phyloP scores from a whole-genome alignment of 139 green algal species.

The Closterium sp. region DNA sequence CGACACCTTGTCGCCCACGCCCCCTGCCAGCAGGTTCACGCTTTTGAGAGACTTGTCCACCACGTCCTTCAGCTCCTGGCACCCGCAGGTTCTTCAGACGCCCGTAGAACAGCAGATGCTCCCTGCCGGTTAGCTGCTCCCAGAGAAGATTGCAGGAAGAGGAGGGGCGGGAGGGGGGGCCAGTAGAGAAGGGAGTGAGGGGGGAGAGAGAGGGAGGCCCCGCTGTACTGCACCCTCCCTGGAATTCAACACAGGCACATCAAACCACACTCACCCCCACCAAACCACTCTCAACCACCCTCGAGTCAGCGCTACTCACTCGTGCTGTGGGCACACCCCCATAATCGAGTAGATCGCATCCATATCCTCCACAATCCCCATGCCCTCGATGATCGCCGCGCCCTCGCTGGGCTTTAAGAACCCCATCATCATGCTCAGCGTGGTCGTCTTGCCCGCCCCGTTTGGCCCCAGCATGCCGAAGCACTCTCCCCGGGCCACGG shows the following conservation, averaged over 20 bases:
- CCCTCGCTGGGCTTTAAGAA: conserved; percentile 36
- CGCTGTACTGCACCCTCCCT: too few relatives aligned
- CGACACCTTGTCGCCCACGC: too few relatives aligned
- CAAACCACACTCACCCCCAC: too few relatives aligned
- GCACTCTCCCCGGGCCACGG: conserved; percentile 60
- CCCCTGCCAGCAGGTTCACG: too few relatives aligned
- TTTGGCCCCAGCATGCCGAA: conserved; percentile 87
- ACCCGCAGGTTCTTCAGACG: conserved; percentile 74
- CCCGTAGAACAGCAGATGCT: conserved; percentile 83
- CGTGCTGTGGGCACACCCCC: conserved; percentile 73
- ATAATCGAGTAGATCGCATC: conserved; percentile 59
- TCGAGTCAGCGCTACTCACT: conserved; percentile 19
- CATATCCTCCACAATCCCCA: conserved; percentile 65
- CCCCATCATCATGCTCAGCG: conserved; percentile 56
- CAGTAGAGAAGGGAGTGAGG: too few relatives aligned
- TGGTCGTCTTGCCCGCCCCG: conserved; percentile 75
- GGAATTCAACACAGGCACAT: too few relatives aligned
- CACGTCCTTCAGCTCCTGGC: conserved; percentile 11
- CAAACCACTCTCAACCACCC: not conserved
- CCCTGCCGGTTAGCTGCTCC: too few relatives aligned
- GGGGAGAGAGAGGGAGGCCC: too few relatives aligned
- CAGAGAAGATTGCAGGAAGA: too few relatives aligned
- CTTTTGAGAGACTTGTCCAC: conserved; percentile 36
- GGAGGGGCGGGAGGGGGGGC: too few relatives aligned
- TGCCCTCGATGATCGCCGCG: conserved; percentile 25